These are phyloP conservation scores for Posidonia australis DNA, from an alignment of 106 monocot genomes.

Conservation along the genomic window DNA sequence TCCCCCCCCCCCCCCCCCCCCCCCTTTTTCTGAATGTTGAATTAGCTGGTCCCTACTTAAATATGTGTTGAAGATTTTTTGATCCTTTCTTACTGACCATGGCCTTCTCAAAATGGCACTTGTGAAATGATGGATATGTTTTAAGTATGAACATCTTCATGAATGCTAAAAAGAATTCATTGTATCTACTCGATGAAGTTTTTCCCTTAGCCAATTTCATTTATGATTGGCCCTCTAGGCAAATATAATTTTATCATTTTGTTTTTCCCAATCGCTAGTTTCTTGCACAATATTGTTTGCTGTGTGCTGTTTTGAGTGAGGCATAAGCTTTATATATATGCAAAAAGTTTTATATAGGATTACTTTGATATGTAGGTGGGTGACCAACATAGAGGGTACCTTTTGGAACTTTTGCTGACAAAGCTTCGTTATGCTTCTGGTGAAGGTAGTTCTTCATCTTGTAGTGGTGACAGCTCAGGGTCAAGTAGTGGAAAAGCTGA, in stretches of 20 bases:
- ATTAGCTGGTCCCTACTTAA: no score
- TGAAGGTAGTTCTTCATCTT: slow-evolving; percentile 52
- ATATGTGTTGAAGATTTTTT: no score
- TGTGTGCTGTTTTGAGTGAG: background rate
- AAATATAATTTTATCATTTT: background rate
- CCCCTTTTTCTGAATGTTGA: no score
- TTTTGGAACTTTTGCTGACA: slow-evolving; percentile 90
- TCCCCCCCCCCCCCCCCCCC: no score
- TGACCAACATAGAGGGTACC: slow-evolving; percentile 26
- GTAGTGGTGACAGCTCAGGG: slow-evolving; percentile 51
- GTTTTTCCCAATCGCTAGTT: background rate
- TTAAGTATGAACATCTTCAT: no score
- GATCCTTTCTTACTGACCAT: no score
- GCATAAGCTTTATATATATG: background rate
- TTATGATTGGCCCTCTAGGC: background rate
- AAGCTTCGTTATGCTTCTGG: slow-evolving; percentile 96
- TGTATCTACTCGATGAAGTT: no score
- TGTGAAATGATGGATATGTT: no score
- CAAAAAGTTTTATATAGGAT: background rate
- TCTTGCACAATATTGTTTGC: background rate
- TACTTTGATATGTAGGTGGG: slow-evolving; percentile 1
- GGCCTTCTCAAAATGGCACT: no score
- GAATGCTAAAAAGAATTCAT: no score
- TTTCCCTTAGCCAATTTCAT: background rate
- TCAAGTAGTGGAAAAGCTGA: slow-evolving; percentile 65